Evolutionary conservation across 768 basidiomycete species (phyloP), one percentile per base, ranked within the genome.

Genomic region (Dacryopinax primogenitus): DNA sequence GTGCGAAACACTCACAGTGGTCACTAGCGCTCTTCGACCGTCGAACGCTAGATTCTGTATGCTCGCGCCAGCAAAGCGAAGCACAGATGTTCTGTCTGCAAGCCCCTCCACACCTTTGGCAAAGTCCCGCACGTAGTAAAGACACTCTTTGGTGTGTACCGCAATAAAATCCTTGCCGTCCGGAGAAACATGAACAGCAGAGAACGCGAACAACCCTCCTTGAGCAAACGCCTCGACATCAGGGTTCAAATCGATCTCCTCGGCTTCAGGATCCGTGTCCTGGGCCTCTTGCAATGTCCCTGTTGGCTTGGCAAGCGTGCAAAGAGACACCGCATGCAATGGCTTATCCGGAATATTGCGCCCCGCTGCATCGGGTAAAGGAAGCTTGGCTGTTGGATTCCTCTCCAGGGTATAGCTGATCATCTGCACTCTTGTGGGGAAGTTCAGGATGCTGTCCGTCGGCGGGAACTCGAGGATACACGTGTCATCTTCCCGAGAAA

Each of bases 51-150:
- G 69, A 2, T 71, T 66, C 61, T 58, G 51, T 26, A 61, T 63
- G n/a, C 58, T 64, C 6, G 69, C 68, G 47, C 66, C 39, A 23
- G 58, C 61, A 23, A 73, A 23, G 37, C 70, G 64, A 11, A 74
- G 36, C 37, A 71, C 68, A 11, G 72, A 58, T 32, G 69, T 65
- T 3, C 66, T 67, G 1, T 70, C 66, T 15, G 62, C 32, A 3
- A 75, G 58, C 1, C 70, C 69, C 21, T 68, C 68, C 9, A 71
- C 66, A 28, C 75, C 63, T n/a, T 73, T 71, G 51, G 71, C 67
- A 65, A 78, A 77, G 67, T 78, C 73, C n/a, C 70, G 70, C 28
- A 78, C 67, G 47, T 78, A 64, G 33, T 76, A 33, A 18, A 78
- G 18, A 9, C 72, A 65, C 30, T 67, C 65, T 68, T 65, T 45